Evolutionary conservation across 257 asterid genomes (phyloP).

Genomic region (Nicotiana sylvestris): DNA sequence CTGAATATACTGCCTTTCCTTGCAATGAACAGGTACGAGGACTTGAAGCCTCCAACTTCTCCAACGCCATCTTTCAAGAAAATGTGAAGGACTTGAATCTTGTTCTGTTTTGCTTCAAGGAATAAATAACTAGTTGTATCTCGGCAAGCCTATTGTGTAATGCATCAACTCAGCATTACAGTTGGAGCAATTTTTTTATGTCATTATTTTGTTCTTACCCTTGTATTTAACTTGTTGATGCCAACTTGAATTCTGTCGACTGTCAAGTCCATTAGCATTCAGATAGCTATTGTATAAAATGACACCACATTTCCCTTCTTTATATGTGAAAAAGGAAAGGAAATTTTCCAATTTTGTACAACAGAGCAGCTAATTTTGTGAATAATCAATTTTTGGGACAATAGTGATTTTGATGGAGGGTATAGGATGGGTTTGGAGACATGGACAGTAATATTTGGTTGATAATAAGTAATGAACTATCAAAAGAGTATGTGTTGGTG

Average conservation of each 20-base stretch:
- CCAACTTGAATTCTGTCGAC: background rate
- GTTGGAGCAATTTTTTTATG: conserved; percentile 6
- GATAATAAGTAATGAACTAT: background rate
- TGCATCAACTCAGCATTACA: background rate
- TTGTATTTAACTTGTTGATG: background rate
- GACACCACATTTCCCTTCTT: background rate
- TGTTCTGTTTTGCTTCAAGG: background rate
- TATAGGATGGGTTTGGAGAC: background rate
- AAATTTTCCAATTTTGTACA: background rate
- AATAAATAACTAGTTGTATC: background rate
- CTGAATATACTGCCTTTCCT: conserved; percentile 15
- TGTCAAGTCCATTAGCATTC: background rate
- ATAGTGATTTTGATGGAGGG: background rate
- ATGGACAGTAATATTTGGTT: background rate
- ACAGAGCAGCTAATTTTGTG: background rate
- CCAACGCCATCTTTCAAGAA: conserved; percentile 51
- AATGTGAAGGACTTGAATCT: conserved; percentile 14
- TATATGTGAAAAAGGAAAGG: background rate
- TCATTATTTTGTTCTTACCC: background rate
- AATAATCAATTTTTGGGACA: background rate
- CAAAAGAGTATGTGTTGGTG: background rate
- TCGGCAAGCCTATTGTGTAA: background rate
- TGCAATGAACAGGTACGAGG: conserved; percentile 57
- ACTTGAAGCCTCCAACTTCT: conserved; percentile 77
- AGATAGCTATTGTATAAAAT: background rate